Evolutionary conservation across 768 basidiomycete genomes (phyloP).

Genomic region (Sarcodon aspratus): DNA sequence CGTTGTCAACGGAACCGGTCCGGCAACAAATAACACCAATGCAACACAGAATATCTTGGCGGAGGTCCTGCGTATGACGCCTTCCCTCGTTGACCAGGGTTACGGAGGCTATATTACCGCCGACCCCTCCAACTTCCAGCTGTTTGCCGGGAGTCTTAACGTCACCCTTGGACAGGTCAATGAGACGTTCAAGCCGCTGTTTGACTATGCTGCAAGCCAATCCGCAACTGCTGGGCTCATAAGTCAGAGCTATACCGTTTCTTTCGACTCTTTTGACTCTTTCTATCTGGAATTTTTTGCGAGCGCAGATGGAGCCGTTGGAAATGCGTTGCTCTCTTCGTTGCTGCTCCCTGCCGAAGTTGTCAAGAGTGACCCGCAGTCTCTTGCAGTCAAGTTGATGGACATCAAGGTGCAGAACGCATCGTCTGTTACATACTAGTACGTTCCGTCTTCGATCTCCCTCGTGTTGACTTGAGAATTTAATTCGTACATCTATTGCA

Average conservation of each 20-base stretch:
- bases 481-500: conserved; percentile 6
- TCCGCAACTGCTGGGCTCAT: not conserved
- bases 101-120: conserved; percentile 19
- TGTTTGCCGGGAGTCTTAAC: conserved; percentile 22
- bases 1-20: not conserved
- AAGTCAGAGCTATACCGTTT: conserved; percentile 8
- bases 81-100: conserved; percentile 26
- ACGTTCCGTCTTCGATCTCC: conserved; percentile 1
- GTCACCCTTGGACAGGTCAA: conserved; percentile 22
- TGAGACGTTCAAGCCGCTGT: conserved; percentile 21
- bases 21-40: not conserved
- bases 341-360: conserved; percentile 11
- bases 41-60: conserved; percentile 17
- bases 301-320: too few species aligned
- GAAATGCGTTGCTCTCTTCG: conserved; percentile 5
- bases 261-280: conserved; percentile 5
- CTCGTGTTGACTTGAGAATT: not conserved
- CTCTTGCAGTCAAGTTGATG: conserved; percentile 4
- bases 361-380: conserved; percentile 7
- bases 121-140: conserved; percentile 9
- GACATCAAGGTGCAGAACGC: not conserved
- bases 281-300: conserved; percentile 1
- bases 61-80: conserved; percentile 22
- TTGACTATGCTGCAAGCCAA: conserved; percentile 11
- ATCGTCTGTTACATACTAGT: conserved; percentile 4